Base-by-base conservation (phyloP, 129 eudicot genomes). In the Mikania micrantha region DNA sequence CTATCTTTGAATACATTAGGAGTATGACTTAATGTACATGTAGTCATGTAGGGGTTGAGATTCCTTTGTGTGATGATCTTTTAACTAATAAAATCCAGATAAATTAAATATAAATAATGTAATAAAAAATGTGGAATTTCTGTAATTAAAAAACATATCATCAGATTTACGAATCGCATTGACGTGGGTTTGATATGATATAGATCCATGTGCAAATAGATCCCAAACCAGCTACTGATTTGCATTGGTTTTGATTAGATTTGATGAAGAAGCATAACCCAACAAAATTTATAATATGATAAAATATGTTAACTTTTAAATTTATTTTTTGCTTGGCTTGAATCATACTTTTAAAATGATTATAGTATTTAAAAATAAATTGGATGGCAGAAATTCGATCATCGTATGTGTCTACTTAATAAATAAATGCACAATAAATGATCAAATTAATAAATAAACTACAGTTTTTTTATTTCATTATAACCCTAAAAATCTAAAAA, bases 141-240 rank as follows among this genome's bases (percentile, higher is more conserved):
- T 32, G 16, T 58, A 75, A 58, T 75, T 75, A 75, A 75, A 35
- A 57, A 75, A 21, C 74, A 75, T 75, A 75, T 75, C 79, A 75
- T 45, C 27, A 75, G 79, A 75, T 75, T 66, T 75, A 66, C 79
- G 19, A 66, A 75, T 75, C 79, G 69, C 13, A 45, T 73, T 75
- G 79, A 75, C 79, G 79, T 67, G 79, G 79, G 74, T 75, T 67
- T 75, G 74, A 75, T 75, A 67, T 58, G 74, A 58, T 75, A 15
- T 66, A 75, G 79, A 75, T 75, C 38, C 79, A 75, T 75, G 79
- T 75, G 73, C 74, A 75, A 56, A 75, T 53, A 75, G 62, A 75
- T 75, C 68, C 69, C 74, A 75, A n/a, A 75, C 74, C 79, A 75
- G 74, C 79, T 67, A 75, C 53, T 44, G 74, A 75, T 75, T 75